These are phyloP conservation scores for Puccinia novopanici DNA, from an alignment of 1,284 basidiomycete species.

Conservation along the genomic window DNA sequence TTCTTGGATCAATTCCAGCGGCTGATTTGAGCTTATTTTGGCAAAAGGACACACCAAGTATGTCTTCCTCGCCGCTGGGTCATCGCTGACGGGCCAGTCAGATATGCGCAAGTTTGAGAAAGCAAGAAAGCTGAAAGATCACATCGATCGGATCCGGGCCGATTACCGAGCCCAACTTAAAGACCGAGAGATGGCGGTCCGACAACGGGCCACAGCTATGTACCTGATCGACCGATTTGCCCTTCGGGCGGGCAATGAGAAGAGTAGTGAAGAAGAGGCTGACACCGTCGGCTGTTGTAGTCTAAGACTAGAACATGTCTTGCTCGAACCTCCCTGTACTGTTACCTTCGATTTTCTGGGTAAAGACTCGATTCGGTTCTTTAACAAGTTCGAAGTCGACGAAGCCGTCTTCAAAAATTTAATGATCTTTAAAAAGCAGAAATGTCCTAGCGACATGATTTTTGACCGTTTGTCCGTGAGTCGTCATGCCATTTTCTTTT, in stretches of 20 bases:
- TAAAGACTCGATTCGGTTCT: constrained; percentile 96
- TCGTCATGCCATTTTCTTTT: constrained; percentile 30
- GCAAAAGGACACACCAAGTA: constrained; percentile 68
- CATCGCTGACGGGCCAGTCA: constrained; percentile 91
- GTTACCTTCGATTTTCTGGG: constrained; percentile 93
- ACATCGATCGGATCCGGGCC: constrained; percentile 82
- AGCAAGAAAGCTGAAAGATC: constrained; percentile 84
- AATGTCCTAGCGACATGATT: constrained; percentile 80
- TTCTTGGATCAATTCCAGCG: background rate
- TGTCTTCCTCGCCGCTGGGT: constrained; percentile 89
- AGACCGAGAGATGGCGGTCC: constrained; percentile 84
- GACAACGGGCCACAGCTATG: constrained; percentile 91
- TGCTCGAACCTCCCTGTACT: constrained; percentile 75
- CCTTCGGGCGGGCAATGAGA: constrained; percentile 95
- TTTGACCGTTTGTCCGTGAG: constrained; percentile 72
- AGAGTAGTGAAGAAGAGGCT: constrained; percentile 87
- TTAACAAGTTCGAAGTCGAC: constrained; percentile 82
- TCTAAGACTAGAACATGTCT: constrained; percentile 89
- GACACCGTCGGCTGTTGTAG: constrained; percentile 98
- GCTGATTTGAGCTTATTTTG: background rate
- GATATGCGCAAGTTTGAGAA: constrained; percentile 97
- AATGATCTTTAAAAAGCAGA: constrained; percentile 83
- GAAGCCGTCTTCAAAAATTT: constrained; percentile 87
- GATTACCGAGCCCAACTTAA: constrained; percentile 82
- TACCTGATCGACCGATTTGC: constrained; percentile 95